Conservation (phyloP, 352 stramenopile species). For the Globisporangium carolinianum region DNA sequence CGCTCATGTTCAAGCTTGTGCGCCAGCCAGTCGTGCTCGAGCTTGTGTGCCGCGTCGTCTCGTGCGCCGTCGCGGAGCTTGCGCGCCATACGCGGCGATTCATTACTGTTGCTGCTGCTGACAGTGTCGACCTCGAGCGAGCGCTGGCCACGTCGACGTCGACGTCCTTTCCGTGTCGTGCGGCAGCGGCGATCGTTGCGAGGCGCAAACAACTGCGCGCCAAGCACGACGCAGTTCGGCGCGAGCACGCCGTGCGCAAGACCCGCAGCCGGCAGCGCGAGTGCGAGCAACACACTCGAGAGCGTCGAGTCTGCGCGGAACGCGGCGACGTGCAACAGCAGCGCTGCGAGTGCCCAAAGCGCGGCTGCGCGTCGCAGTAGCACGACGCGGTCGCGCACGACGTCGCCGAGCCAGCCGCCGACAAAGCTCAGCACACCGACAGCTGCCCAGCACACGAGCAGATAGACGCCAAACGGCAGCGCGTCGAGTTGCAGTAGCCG, state of each 20-base stretch:
- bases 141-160: no score
- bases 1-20: no score
- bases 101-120: not conserved
- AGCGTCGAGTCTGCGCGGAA: constrained; percentile 20
- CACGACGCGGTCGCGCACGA: constrained; percentile 33
- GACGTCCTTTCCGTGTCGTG: not conserved
- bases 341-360: constrained; percentile 40
- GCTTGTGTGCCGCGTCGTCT: not conserved
- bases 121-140: not conserved
- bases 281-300: constrained; percentile 23
- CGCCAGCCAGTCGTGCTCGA: not conserved
- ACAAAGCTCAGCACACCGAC: constrained; percentile 45
- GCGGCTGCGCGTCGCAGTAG: constrained; percentile 30
- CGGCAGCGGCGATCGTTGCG: constrained; percentile 6
- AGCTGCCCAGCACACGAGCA: constrained; percentile 52
- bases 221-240: constrained; percentile 46
- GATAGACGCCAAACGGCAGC: constrained; percentile 42
- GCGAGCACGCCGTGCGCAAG: constrained; percentile 43
- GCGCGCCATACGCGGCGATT: not conserved
- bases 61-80: not conserved
- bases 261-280: constrained; percentile 29
- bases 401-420: constrained; percentile 41
- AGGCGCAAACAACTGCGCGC: constrained; percentile 17
- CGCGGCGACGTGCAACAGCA: constrained; percentile 35
- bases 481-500: constrained; percentile 37